Evolutionary conservation across 2,329 filamentous ascomycete genomes (phyloP).

Genomic region (Trichoderma aggressivum): DNA sequence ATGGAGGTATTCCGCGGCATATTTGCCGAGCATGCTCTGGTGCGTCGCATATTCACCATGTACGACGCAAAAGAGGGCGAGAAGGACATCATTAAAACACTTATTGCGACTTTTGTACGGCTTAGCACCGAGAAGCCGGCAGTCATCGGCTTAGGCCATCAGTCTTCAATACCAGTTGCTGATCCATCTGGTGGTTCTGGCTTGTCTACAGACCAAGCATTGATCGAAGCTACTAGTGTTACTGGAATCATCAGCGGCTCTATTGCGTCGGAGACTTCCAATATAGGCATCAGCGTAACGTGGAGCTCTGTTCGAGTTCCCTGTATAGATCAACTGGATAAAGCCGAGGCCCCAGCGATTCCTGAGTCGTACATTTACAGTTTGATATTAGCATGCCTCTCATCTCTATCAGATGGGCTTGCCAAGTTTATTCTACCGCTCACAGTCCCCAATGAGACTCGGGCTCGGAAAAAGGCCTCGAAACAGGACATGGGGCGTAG

Average conservation of each 20-base stretch:
- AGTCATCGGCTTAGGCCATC: constrained; percentile 82
- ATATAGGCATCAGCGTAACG: constrained; percentile 78
- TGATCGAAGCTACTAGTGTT: constrained; percentile 82
- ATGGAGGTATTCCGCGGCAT: constrained; percentile 88
- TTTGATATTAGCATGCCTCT: constrained; percentile 82
- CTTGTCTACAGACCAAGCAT: constrained; percentile 72
- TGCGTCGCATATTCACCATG: constrained; percentile 74
- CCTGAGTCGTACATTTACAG: constrained; percentile 95
- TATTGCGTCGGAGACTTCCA: constrained; percentile 62
- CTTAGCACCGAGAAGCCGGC: constrained; percentile 86
- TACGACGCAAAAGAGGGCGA: constrained; percentile 73
- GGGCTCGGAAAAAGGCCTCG: constrained; percentile 49
- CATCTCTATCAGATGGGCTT: constrained; percentile 83
- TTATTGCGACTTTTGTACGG: constrained; percentile 86
- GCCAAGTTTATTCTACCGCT: constrained; percentile 91
- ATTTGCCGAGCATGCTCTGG: constrained; percentile 74
- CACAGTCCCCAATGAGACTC: constrained; percentile 71
- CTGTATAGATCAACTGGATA: constrained; percentile 93
- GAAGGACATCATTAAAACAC: constrained; percentile 73
- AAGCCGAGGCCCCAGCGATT: constrained; percentile 74
- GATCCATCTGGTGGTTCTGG: constrained; percentile 53
- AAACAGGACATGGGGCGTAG: constrained; percentile 44
- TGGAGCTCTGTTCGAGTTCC: constrained; percentile 87
- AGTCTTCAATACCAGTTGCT: constrained; percentile 76
- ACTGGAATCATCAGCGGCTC: constrained; percentile 80